phyloP scores from a whole-genome alignment of 257 asterid species.

The Rhazya stricta region DNA sequence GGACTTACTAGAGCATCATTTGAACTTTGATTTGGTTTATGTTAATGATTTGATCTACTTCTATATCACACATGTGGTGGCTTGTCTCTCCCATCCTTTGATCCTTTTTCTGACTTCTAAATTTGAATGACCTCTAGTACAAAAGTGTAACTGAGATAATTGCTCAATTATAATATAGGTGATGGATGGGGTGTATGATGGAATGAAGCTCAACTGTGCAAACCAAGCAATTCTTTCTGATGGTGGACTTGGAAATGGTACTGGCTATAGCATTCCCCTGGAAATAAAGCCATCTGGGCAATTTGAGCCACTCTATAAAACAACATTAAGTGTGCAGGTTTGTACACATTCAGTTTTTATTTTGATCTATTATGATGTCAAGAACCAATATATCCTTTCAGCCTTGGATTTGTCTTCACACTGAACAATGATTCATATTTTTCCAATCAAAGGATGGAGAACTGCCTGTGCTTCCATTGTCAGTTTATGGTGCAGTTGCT shows the following conservation, averaged over 20 bases:
- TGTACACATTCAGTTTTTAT: not conserved
- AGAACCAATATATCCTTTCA: not conserved
- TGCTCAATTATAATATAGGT: slow-evolving; percentile 42
- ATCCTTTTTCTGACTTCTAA: not conserved
- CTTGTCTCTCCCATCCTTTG: not conserved
- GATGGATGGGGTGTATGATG: slow-evolving; percentile 78
- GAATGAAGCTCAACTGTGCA: slow-evolving; percentile 64
- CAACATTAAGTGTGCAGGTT: slow-evolving; percentile 83
- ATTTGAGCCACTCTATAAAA: slow-evolving; percentile 90
- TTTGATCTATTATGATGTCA: not conserved
- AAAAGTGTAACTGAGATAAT: slow-evolving; percentile 4
- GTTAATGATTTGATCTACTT: not conserved
- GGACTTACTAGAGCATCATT: not conserved
- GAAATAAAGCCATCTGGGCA: slow-evolving; percentile 95
- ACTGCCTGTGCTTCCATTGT: slow-evolving; percentile 89
- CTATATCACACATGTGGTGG: not conserved
- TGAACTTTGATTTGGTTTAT: not conserved
- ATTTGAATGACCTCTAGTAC: not conserved
- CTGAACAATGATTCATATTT: slow-evolving; percentile 11
- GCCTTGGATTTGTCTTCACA: not conserved
- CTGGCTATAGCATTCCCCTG: slow-evolving; percentile 70
- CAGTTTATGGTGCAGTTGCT: slow-evolving; percentile 91
- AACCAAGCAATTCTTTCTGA: slow-evolving; percentile 86
- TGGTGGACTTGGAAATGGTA: slow-evolving; percentile 40
- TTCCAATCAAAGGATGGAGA: slow-evolving; percentile 69